Conservation (phyloP, 1,139 yeast species). For the Kodamaea sp. region DNA sequence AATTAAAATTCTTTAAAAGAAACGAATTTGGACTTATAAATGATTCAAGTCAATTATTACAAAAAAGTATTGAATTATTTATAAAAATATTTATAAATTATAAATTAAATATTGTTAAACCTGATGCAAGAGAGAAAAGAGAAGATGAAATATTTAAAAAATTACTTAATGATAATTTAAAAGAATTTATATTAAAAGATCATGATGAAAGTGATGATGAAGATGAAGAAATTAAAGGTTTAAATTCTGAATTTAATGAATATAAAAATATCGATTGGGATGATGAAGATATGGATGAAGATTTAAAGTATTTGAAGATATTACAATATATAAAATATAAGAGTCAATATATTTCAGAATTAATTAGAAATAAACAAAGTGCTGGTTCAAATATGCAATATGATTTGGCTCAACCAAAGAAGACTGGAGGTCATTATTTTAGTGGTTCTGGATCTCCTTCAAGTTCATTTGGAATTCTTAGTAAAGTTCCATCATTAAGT, state of each 20-base stretch:
- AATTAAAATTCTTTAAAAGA: slow-evolving; percentile 32
- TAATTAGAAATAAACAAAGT: slow-evolving; percentile 8
- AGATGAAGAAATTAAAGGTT: slow-evolving; percentile 12
- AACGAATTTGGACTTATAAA: slow-evolving; percentile 17
- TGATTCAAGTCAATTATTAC: slow-evolving; percentile 26
- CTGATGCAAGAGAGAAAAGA: slow-evolving; percentile 20
- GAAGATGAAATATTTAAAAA: slow-evolving; percentile 41
- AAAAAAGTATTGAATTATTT: slow-evolving; percentile 34
- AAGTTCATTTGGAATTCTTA: slow-evolving; percentile 8
- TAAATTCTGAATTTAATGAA: slow-evolving; percentile 16
- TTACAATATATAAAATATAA: slow-evolving; percentile 44
- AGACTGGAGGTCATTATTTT: slow-evolving; percentile 1
- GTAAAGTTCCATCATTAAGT: slow-evolving; percentile 27
- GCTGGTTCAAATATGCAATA: neutral
- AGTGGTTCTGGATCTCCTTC: slow-evolving; percentile 5
- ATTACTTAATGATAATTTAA: slow-evolving; percentile 40
- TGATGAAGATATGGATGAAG: slow-evolving; percentile 49
- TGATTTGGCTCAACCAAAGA: slow-evolving; percentile 3
- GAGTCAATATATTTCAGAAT: slow-evolving; percentile 14
- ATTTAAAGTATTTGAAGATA: slow-evolving; percentile 43
- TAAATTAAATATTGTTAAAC: slow-evolving; percentile 17
- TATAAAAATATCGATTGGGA: slow-evolving; percentile 45
- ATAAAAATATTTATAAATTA: slow-evolving; percentile 40
- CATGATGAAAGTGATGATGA: slow-evolving; percentile 37
- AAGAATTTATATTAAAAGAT: slow-evolving; percentile 37